Evolutionary conservation across 805 yeast species (phyloP), one percentile per base, ranked within the genome.

Genomic region (Candida ficus): DNA sequence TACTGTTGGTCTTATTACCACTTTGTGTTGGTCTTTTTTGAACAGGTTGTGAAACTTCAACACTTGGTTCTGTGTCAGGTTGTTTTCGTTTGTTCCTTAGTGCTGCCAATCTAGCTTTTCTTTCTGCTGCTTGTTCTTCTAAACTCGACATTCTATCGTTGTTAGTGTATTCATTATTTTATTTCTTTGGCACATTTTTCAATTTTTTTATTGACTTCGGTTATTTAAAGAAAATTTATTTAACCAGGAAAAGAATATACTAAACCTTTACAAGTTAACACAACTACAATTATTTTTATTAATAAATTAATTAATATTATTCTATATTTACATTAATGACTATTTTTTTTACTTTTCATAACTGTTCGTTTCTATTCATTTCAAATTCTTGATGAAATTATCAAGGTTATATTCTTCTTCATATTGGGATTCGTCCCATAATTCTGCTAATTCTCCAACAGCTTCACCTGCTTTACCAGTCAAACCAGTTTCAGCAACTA

Each of bases 321-420:
- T 30, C 32, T 29, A n/a, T 29, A 29, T 18, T 17, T 30, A 20
- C 8, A 19, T 19, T 19, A 20, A 30, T 29, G 19, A 18, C 18
- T 10, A 11, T n/a, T 29, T 18, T 18, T 12, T 9, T 29, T 17
- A 13, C 7, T 18, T 14, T 23, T 33, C 36, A 23, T 33, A 25
- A 33, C 13, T 18, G 27, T 18, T 34, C 32, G 19, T 27, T 28
- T 35, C 20, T n/a, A 13, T 14, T 50, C 42, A 54, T 37, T 54
- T 54, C 47, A 56, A 44, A 25, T 52, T 83, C 66, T 85, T 85
- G 63, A 93, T 91, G 61, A 93, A 93, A 39, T 83, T 78, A 61
- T 91, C 97, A 64, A 93, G 76, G 56, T 93, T 87, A 63, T 93
- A 93, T 67, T 93, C 99, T 57, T 93, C 99, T 49, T 90, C 96